A percentile compares a stretch with the other conserved stretches of the same genome.
Evolutionary conservation across 352 stramenopile genomes (phyloP).

Genomic region (Peronospora tabacina): DNA sequence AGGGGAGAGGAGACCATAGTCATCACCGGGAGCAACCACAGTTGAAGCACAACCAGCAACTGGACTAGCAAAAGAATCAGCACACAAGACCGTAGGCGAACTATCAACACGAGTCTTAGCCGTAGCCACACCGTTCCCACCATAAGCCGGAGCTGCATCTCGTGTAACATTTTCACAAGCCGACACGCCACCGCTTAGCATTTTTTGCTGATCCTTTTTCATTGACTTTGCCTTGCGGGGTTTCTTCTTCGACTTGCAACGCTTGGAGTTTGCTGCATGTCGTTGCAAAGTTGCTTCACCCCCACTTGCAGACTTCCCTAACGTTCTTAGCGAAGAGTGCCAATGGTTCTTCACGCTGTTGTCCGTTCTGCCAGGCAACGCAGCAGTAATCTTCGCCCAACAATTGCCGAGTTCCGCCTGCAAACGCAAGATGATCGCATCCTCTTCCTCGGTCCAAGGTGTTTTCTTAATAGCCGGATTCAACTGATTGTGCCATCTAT

Average conservation of each 20-base stretch:
- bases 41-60: neutral
- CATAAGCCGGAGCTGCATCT: neutral
- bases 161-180: neutral
- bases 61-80: neutral
- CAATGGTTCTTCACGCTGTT: constrained; percentile 98
- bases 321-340: constrained; percentile 80
- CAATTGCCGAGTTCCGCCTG: constrained; percentile 89
- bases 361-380: constrained; percentile 91
- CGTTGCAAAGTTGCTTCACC: neutral
- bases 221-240: constrained; percentile 1
- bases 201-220: constrained; percentile 1
- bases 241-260: constrained; percentile 19
- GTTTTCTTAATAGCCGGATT: constrained; percentile 75
- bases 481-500: constrained; percentile 81
- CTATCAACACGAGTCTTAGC: neutral
- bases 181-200: neutral
- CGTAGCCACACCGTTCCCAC: neutral
- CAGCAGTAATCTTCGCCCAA: constrained; percentile 96
- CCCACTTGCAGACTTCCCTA: constrained; percentile 27
- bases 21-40: neutral
- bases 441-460: constrained; percentile 77
- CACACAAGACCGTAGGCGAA: neutral
- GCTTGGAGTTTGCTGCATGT: constrained; percentile 1
- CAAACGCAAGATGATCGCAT: constrained; percentile 74
- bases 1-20: constrained; percentile 26